Conservation (phyloP, 371 early-diverging fungal genomes). For the Rhizopus stolonifer region DNA sequence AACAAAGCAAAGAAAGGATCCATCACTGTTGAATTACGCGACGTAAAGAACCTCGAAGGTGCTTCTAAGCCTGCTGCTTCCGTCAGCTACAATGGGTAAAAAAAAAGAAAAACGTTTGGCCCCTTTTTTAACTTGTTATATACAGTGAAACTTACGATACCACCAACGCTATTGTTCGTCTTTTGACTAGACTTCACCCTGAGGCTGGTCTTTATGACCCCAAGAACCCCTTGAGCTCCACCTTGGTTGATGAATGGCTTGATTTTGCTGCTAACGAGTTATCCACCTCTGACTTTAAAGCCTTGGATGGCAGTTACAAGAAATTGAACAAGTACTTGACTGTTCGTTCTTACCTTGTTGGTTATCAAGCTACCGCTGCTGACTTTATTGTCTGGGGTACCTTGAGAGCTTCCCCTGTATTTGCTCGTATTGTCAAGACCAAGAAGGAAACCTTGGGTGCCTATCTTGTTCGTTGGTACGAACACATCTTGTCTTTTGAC, state of each 20-base stretch:
- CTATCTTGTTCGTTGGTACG: constrained; percentile 87
- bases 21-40: constrained; percentile 40
- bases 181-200: constrained; percentile 41
- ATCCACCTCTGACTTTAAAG: constrained; percentile 69
- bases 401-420: constrained; percentile 77
- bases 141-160: constrained; percentile 42
- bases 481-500: constrained; percentile 65
- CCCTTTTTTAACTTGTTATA: not conserved
- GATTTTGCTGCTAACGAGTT: constrained; percentile 65
- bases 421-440: constrained; percentile 76
- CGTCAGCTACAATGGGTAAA: constrained; percentile 42
- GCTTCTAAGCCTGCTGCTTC: constrained; percentile 34
- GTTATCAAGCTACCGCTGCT: constrained; percentile 76
- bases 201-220: constrained; percentile 42
- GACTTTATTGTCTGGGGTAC: constrained; percentile 90
- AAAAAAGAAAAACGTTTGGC: not conserved
- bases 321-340: constrained; percentile 76
- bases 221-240: constrained; percentile 41
- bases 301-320: constrained; percentile 63
- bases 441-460: constrained; percentile 66
- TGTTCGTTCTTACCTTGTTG: constrained; percentile 81
- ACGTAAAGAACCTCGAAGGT: constrained; percentile 42
- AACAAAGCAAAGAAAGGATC: constrained; percentile 42
- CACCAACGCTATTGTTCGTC: constrained; percentile 43
- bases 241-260: constrained; percentile 62